Evolutionary conservation across 2,329 filamentous ascomycete genomes (phyloP).

Genomic region (Fusarium ramigenum): DNA sequence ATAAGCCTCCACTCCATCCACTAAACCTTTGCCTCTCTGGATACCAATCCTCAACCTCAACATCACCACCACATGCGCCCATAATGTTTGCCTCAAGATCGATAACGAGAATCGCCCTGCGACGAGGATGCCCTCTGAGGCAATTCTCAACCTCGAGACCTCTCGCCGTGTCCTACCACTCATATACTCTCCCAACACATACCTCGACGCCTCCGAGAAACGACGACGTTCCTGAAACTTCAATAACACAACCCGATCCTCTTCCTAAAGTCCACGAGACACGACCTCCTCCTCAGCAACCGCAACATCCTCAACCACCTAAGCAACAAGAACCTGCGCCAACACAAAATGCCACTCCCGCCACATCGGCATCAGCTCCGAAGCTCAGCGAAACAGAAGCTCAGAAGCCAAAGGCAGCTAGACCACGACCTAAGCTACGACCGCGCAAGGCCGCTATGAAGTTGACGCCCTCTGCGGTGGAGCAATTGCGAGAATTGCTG

Average conservation of each 20-base stretch:
- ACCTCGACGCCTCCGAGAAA: constrained; percentile 53
- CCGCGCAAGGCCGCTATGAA: constrained; percentile 92
- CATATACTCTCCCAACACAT: constrained; percentile 59
- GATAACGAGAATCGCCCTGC: constrained; percentile 53
- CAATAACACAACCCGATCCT: constrained; percentile 56
- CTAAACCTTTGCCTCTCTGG: constrained; percentile 3
- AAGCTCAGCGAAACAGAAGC: constrained; percentile 69
- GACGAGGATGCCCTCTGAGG: constrained; percentile 52
- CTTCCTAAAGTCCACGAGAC: constrained; percentile 64
- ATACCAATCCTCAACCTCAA: background rate
- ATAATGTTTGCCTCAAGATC: constrained; percentile 57
- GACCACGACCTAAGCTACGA: constrained; percentile 51
- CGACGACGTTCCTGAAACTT: constrained; percentile 57
- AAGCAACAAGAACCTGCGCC: constrained; percentile 24
- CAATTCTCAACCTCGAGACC: constrained; percentile 53
- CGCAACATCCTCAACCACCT: constrained; percentile 31
- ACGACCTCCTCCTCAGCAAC: constrained; percentile 51
- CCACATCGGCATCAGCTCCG: constrained; percentile 39
- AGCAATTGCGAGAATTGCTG: constrained; percentile 79
- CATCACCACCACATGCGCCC: constrained; percentile 39
- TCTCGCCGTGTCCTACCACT: constrained; percentile 56
- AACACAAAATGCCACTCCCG: constrained; percentile 29
- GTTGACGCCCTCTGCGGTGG: constrained; percentile 81
- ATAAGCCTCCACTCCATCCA: constrained; percentile 15
- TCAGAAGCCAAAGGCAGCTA: constrained; percentile 68